Evolutionary conservation across 495 filamentous ascomycete genomes (phyloP), one percentile per base, ranked within the genome.

Genomic region (Penicillium parvum): DNA sequence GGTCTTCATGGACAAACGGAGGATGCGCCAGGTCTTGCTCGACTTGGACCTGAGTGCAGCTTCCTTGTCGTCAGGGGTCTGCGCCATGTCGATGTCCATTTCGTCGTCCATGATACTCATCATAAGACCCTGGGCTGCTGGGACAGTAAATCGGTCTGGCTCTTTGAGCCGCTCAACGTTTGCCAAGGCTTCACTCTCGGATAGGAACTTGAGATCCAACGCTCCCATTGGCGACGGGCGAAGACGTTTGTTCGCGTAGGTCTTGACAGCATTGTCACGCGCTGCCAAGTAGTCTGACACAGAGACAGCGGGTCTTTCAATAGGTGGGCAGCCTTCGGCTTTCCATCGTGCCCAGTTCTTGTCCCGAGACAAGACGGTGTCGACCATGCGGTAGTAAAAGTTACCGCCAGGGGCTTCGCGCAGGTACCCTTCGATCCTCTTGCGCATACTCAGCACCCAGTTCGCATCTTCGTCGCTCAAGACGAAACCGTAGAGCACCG

Each of bases 321-420:
- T 96, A 15, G 81, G 74, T 20, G 87, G 89, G 62, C 92, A 97
- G 37, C 79, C 83, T 63, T 97, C 92, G 7, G 88, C 80, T 64
- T 99, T 99, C 92, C 92, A 99, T 34, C 86, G 84, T 29, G 90
- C 89, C 92, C 92, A 99, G 53, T 96, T 95, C 64, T 95, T 96
- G 65, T 99, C 92, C 43, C 92, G 76, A 5, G 88, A 86, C 15
- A 99, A 75, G 12, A 97, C 89, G 4, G 90, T 96, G 55, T 96
- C 91, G 25, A 99, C 87, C 79, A 95, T 90, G 19, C 92, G 86
- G 60, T 86, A 87, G 64, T 96, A 99, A 63, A 94, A 92, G 41
- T 84, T 85, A 10, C 94, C 94, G 9, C 64, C 65, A 11, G 53
- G 29, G 9, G 83, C 84, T 53, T 86, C 73, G 47, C 82, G 82